A percentile compares a stretch with the other conserved stretches of the same genome.
Evolutionary conservation across 495 filamentous ascomycete genomes (phyloP).

Genomic region (Staphylotrichum longicolle): DNA sequence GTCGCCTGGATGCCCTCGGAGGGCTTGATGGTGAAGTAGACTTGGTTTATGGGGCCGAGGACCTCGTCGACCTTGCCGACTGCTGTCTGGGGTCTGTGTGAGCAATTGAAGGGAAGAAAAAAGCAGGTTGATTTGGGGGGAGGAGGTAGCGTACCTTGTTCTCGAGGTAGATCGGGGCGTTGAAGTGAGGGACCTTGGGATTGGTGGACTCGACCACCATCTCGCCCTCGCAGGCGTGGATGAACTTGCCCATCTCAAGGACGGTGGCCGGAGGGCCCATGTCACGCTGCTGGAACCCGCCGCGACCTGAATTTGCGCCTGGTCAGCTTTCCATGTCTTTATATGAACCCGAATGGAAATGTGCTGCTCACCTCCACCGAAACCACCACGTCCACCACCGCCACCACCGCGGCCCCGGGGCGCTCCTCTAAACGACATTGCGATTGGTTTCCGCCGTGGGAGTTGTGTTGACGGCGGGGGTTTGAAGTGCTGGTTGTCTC

Average conservation of each 20-base stretch:
- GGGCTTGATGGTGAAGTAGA: slow-evolving; percentile 97
- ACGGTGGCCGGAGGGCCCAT: slow-evolving; percentile 53
- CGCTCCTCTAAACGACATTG: slow-evolving; percentile 36
- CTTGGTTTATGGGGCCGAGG: slow-evolving; percentile 90
- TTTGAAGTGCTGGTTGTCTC: slow-evolving; percentile 1
- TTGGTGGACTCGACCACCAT: slow-evolving; percentile 93
- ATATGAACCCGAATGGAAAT: slow-evolving; percentile 12
- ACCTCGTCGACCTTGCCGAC: slow-evolving; percentile 95
- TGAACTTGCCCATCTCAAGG: slow-evolving; percentile 83
- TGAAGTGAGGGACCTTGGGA: slow-evolving; percentile 97
- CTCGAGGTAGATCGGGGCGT: slow-evolving; percentile 96
- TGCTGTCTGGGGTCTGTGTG: slow-evolving; percentile 53
- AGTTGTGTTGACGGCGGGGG: slow-evolving; percentile 15
- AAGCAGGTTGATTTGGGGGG: background rate
- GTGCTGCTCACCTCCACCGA: slow-evolving; percentile 25
- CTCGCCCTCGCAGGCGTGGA: slow-evolving; percentile 94
- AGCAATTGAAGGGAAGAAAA: slow-evolving; percentile 32
- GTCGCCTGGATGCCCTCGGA: slow-evolving; percentile 89
- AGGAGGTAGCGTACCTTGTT: slow-evolving; percentile 70
- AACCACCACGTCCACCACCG: slow-evolving; percentile 20
- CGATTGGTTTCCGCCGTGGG: slow-evolving; percentile 15
- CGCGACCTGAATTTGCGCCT: slow-evolving; percentile 41
- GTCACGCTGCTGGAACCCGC: slow-evolving; percentile 53
- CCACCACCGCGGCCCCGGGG: slow-evolving; percentile 33
- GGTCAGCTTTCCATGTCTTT: background rate